Conservation (phyloP, 805 yeast species). For the Yarrowia phangngaensis region DNA sequence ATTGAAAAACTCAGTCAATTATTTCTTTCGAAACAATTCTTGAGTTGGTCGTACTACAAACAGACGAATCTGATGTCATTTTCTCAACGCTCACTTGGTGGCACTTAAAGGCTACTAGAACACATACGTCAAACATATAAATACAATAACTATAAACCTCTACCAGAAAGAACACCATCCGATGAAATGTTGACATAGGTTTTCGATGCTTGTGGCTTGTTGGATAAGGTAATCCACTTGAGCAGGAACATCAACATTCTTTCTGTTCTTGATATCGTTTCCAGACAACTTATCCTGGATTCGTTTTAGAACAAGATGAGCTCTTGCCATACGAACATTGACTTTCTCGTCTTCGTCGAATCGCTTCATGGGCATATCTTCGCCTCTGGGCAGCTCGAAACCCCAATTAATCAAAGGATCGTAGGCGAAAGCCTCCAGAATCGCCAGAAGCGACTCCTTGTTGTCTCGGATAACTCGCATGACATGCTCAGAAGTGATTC, state of each 20-base stretch:
- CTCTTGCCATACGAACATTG: conserved; percentile 81
- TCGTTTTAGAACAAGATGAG: conserved; percentile 80
- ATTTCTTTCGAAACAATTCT: too few species aligned
- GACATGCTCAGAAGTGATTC: conserved; percentile 95
- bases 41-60: too few species aligned
- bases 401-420: conserved; percentile 99
- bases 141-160: too few species aligned
- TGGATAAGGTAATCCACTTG: conserved; percentile 93
- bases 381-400: conserved; percentile 67
- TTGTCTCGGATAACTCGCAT: conserved; percentile 92
- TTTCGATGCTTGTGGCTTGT: conserved; percentile 95
- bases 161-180: conserved; percentile 99
- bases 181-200: conserved; percentile 90
- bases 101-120: too few species aligned
- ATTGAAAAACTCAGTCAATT: too few species aligned
- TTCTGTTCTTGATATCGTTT: conserved; percentile 74
- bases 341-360: conserved; percentile 65
- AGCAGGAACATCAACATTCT: conserved; percentile 71
- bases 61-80: too few species aligned
- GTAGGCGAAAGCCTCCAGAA: conserved; percentile 94
- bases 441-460: conserved; percentile 95
- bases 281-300: conserved; percentile 92
- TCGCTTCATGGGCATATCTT: conserved; percentile 32
- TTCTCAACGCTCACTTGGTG: too few species aligned
- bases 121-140: too few species aligned